Conservation (phyloP, 1,284 basidiomycete genomes). For the Ceratorhiza oryzae-sativae region DNA sequence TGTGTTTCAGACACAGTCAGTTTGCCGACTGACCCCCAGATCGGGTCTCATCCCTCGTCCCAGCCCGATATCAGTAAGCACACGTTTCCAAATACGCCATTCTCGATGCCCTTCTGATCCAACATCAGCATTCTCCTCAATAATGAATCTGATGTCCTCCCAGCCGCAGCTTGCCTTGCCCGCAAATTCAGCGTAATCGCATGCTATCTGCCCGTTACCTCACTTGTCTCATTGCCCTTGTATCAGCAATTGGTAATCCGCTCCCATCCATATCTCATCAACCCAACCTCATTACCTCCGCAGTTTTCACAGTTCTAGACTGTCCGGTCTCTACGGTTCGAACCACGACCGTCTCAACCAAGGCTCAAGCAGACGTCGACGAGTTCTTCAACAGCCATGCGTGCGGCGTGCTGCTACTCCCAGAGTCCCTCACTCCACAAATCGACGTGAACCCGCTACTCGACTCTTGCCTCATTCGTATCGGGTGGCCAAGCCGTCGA, state of each 20-base stretch:
- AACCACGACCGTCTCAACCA: background rate
- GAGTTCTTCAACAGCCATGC: background rate
- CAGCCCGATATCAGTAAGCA: background rate
- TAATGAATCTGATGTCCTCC: conserved; percentile 1
- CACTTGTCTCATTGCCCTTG: background rate
- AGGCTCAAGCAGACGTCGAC: background rate
- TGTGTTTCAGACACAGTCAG: background rate
- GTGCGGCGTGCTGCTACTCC: background rate
- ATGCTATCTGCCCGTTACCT: conserved; percentile 7
- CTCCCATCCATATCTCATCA: background rate
- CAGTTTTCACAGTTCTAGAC: background rate
- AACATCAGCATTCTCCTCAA: background rate
- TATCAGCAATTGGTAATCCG: conserved; percentile 12
- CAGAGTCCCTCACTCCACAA: background rate
- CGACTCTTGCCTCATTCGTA: conserved; percentile 9
- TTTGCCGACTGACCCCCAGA: too few species aligned
- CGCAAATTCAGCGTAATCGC: background rate
- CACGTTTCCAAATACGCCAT: too few species aligned
- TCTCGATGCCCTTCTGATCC: background rate
- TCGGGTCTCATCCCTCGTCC: background rate
- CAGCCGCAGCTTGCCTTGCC: background rate
- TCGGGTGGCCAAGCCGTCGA: conserved; percentile 8
- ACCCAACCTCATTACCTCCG: background rate
- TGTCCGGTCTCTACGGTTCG: background rate
- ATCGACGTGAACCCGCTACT: background rate